phyloP scores from a whole-genome alignment of 139 green algal species.

The Chlamydomonas schloesseri region DNA sequence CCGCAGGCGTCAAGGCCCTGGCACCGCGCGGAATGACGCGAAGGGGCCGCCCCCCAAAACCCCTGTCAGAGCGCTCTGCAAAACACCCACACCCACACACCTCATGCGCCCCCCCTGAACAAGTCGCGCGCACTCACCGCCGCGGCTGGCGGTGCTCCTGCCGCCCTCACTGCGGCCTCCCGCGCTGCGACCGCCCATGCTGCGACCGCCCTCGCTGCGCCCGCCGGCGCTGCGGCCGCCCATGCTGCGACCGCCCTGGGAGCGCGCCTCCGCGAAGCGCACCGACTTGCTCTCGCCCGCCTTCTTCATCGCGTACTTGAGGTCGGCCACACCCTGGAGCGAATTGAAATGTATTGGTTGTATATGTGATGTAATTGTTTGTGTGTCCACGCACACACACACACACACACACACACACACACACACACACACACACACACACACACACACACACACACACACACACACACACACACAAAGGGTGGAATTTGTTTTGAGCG shows the following conservation, averaged over 20 bases:
- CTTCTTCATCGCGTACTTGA: slow-evolving; percentile 54
- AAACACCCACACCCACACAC: no score
- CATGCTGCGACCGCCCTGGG: background rate
- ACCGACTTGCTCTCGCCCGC: slow-evolving; percentile 66
- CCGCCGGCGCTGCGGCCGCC: slow-evolving; percentile 30
- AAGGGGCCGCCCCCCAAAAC: no score
- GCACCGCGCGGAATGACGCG: no score
- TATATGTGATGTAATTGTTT: background rate
- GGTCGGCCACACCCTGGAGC: slow-evolving; percentile 44
- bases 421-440: no score
- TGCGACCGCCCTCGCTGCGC: slow-evolving; percentile 2
- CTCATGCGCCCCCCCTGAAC: slow-evolving; percentile 4
- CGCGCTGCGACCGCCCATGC: background rate
- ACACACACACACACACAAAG: no score
- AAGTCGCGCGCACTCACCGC: slow-evolving; percentile 7
- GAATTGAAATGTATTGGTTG: background rate
- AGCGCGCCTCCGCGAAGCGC: slow-evolving; percentile 53
- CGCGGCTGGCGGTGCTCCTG: slow-evolving; percentile 15
- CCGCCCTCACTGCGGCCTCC: slow-evolving; percentile 11
- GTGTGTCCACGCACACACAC: no score
- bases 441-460: no score
- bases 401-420: no score
- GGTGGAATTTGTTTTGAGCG: no score
- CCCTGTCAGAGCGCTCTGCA: no score
- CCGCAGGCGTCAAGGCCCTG: no score